Percentiles rank a stretch among this genome's conserved stretches.
Evolutionary conservation across 2,329 filamentous ascomycete species (phyloP).

Genomic region (Pyricularia grisea): DNA sequence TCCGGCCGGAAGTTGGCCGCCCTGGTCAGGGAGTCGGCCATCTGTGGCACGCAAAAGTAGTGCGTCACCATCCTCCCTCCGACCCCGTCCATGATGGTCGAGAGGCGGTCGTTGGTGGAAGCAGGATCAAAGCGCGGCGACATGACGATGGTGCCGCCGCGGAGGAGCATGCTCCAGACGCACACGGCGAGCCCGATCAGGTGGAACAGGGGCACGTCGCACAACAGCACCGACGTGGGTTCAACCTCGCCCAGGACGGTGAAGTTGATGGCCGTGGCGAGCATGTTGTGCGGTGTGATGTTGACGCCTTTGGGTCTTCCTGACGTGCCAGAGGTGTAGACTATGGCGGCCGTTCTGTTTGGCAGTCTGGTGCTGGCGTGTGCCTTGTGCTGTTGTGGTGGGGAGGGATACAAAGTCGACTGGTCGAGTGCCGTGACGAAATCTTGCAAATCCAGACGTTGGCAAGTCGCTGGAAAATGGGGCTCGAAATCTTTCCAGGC

Average conservation of each 20-base stretch:
- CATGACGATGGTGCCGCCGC: conserved; percentile 6
- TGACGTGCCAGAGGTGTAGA: conserved; percentile 7
- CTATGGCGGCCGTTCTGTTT: neutral
- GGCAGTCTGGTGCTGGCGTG: neutral
- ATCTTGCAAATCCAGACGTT: neutral
- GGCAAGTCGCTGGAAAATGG: neutral
- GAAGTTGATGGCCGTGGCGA: conserved; percentile 6
- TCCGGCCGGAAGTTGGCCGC: conserved; percentile 3
- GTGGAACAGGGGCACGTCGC: conserved; percentile 9
- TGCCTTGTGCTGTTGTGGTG: neutral
- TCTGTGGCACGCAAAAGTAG: conserved; percentile 9
- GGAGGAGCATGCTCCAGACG: conserved; percentile 4
- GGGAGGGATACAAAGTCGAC: neutral
- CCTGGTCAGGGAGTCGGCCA: conserved; percentile 5
- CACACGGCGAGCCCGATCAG: conserved; percentile 6
- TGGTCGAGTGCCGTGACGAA: neutral
- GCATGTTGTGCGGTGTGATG: conserved; percentile 3
- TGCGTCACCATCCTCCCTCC: conserved; percentile 1
- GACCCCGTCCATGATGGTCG: neutral
- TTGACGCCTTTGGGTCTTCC: conserved; percentile 6
- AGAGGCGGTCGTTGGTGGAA: conserved; percentile 5
- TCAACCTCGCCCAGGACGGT: neutral
- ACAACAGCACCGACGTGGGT: conserved; percentile 1
- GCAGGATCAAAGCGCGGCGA: conserved; percentile 6
- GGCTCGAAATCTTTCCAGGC: neutral